Conservation (phyloP, 2,329 filamentous ascomycete genomes). For the Annulohypoxylon truncatum region DNA sequence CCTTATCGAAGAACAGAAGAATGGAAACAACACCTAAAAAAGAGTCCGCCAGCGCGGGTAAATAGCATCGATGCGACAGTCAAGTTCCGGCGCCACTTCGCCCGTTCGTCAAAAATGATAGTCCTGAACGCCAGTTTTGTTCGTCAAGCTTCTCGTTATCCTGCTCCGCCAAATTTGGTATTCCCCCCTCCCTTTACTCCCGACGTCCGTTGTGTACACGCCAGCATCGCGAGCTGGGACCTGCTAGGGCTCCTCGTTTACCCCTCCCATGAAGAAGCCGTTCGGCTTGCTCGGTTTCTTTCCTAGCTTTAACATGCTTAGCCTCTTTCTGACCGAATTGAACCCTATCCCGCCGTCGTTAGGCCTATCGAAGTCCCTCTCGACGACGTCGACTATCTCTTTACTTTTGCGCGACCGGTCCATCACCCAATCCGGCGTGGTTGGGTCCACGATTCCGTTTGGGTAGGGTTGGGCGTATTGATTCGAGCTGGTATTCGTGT, state of each 20-base stretch:
- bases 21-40: constrained; percentile 13
- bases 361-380: constrained; percentile 44
- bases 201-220: constrained; percentile 13
- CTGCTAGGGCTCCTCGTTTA: constrained; percentile 63
- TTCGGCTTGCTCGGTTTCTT: constrained; percentile 72
- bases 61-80: constrained; percentile 30
- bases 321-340: constrained; percentile 76
- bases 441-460: constrained; percentile 41
- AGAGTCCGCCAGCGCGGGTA: constrained; percentile 22
- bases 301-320: constrained; percentile 81
- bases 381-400: constrained; percentile 47
- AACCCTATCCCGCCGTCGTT: constrained; percentile 60
- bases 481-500: constrained; percentile 43
- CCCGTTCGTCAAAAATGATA: constrained; percentile 27
- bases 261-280: constrained; percentile 62
- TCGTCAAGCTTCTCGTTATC: constrained; percentile 37
- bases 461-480: constrained; percentile 32
- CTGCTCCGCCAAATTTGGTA: constrained; percentile 36
- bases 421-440: constrained; percentile 38
- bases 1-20: constrained; percentile 16
- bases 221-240: constrained; percentile 11
- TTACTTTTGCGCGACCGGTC: constrained; percentile 47
- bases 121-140: constrained; percentile 38
- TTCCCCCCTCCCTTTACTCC: constrained; percentile 8
- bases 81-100: constrained; percentile 24